These are phyloP conservation scores for Tetrahymena malaccensis DNA, from an alignment of 73 alveolate genomes.

Conservation along the genomic window DNA sequence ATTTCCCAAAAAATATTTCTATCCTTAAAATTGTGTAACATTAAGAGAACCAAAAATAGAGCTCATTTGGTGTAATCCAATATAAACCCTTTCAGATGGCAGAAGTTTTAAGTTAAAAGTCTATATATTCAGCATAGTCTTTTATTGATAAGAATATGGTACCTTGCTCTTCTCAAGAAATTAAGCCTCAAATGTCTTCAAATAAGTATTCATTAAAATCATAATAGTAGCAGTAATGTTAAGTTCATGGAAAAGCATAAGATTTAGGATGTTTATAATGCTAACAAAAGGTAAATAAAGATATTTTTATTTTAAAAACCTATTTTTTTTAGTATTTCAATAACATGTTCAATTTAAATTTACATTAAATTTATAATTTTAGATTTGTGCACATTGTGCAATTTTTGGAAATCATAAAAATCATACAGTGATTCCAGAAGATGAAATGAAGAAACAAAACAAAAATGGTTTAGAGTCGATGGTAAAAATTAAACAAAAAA, in stretches of 20 bases:
- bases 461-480: neutral
- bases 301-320: neutral
- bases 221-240: neutral
- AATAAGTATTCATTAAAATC: neutral
- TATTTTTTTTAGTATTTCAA: no score
- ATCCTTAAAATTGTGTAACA: neutral
- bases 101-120: neutral
- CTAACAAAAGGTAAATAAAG: neutral
- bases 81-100: neutral
- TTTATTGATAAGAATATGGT: neutral
- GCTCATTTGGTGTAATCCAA: neutral
- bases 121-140: neutral
- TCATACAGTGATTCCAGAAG: neutral
- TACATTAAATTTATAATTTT: neutral
- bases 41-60: neutral
- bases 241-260: neutral
- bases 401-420: neutral
- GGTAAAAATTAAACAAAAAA: neutral
- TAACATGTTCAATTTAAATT: no score
- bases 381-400: neutral
- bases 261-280: neutral
- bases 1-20: neutral
- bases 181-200: neutral
- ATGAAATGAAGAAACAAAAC: neutral
- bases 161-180: neutral